Percentiles rank a stretch among this genome's conserved stretches.
These are phyloP conservation scores for Apiotrichum sp. DNA, from an alignment of 1,284 basidiomycete species.

Conservation along the genomic window DNA sequence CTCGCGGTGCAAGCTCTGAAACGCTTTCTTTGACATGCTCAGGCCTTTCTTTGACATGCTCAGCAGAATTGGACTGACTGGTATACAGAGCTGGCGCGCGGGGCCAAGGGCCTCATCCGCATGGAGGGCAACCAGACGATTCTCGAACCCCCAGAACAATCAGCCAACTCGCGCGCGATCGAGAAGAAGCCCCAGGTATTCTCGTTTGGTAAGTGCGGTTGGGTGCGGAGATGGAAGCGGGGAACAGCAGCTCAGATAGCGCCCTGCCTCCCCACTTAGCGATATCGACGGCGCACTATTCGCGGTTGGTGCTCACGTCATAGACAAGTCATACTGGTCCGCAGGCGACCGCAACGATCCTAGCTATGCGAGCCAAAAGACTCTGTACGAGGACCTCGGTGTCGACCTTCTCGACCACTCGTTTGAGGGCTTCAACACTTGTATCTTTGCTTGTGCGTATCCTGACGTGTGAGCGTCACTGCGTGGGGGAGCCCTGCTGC, in stretches of 20 bases:
- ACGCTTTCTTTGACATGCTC: no score
- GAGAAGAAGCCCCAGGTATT: slow-evolving; percentile 85
- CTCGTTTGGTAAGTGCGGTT: slow-evolving; percentile 55
- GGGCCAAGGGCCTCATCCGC: slow-evolving; percentile 82
- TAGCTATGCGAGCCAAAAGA: slow-evolving; percentile 84
- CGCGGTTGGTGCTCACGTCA: background rate
- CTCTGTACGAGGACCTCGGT: slow-evolving; percentile 89
- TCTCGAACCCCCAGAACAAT: slow-evolving; percentile 71
- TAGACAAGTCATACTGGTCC: slow-evolving; percentile 92
- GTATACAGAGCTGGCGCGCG: slow-evolving; percentile 71
- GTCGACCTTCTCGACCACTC: slow-evolving; percentile 90
- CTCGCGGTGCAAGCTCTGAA: no score
- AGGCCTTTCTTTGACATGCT: no score
- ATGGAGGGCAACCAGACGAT: slow-evolving; percentile 90
- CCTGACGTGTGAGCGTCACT: no score
- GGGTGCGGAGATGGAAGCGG: no score
- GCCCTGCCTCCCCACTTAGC: background rate
- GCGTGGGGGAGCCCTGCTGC: no score
- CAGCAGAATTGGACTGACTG: slow-evolving; percentile 1
- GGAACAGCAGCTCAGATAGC: background rate
- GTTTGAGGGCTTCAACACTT: slow-evolving; percentile 95
- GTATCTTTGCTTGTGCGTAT: slow-evolving; percentile 89
- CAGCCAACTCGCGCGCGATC: slow-evolving; percentile 55
- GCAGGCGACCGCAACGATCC: slow-evolving; percentile 81
- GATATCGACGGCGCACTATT: background rate